These are phyloP conservation scores for Phialophora tarda DNA, from an alignment of 2,329 filamentous ascomycete species.

Conservation along the genomic window DNA sequence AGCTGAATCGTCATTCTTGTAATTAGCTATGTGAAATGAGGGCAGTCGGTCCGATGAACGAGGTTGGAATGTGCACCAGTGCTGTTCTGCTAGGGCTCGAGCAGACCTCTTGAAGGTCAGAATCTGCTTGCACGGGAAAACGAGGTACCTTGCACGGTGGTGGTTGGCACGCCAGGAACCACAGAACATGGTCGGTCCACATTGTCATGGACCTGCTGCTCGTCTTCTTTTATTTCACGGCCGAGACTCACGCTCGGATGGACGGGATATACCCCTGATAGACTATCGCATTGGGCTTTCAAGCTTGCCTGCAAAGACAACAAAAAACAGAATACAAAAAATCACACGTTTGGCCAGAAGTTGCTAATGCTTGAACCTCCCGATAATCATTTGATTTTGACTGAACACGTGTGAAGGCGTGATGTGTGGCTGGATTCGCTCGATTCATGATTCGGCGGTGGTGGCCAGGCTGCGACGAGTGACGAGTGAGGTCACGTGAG, in stretches of 20 bases:
- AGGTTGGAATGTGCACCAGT: conserved; percentile 20
- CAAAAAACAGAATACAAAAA: conserved; percentile 8
- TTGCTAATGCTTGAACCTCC: not conserved
- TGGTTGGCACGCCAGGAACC: conserved; percentile 21
- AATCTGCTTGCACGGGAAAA: conserved; percentile 17
- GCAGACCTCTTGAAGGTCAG: conserved; percentile 2
- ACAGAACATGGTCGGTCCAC: conserved; percentile 27
- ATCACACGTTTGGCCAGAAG: not conserved
- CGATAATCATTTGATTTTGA: not conserved
- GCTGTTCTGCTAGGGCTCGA: conserved; percentile 11
- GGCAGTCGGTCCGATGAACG: conserved; percentile 22
- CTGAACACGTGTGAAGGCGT: not conserved
- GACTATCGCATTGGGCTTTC: conserved; percentile 18
- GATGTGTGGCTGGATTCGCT: not conserved
- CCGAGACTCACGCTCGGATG: conserved; percentile 19
- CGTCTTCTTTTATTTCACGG: conserved; percentile 17
- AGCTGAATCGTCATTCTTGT: conserved; percentile 28
- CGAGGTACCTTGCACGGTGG: conserved; percentile 14
- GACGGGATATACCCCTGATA: conserved; percentile 35
- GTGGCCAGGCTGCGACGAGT: conserved; percentile 32
- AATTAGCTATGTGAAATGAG: conserved; percentile 36
- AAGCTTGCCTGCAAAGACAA: not conserved
- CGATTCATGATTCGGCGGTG: not conserved
- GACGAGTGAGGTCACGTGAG: conserved; percentile 23
- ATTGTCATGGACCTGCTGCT: conserved; percentile 24